Evolutionary conservation across 2,329 filamentous ascomycete species (phyloP).

Genomic region (Pleoardoris graminearum): DNA sequence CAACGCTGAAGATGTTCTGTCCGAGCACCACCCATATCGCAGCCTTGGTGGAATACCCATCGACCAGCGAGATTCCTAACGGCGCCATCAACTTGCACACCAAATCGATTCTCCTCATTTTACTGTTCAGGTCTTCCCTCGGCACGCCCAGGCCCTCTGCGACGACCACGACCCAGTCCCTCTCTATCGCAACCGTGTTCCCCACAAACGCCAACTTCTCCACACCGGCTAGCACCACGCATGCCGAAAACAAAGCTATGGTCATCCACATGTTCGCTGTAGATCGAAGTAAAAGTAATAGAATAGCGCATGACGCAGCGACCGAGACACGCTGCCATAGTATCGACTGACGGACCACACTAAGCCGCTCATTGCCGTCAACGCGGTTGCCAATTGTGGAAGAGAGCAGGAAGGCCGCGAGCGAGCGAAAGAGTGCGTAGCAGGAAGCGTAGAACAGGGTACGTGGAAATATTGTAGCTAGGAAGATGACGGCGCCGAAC

Average conservation of each 20-base stretch:
- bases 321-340: constrained; percentile 43
- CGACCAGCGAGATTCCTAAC: constrained; percentile 55
- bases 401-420: constrained; percentile 62
- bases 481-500: constrained; percentile 55
- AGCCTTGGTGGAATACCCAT: constrained; percentile 51
- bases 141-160: constrained; percentile 42
- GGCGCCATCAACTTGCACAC: constrained; percentile 62
- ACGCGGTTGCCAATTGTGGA: constrained; percentile 62
- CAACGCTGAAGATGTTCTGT: constrained; percentile 55
- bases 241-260: constrained; percentile 35
- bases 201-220: constrained; percentile 69
- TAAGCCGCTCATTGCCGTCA: constrained; percentile 54
- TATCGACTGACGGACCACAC: constrained; percentile 47
- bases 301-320: constrained; percentile 36
- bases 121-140: constrained; percentile 55
- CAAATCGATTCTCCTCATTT: constrained; percentile 64
- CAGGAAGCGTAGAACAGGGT: constrained; percentile 68
- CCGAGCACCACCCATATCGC: constrained; percentile 56
- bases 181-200: constrained; percentile 70
- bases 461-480: constrained; percentile 50
- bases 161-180: constrained; percentile 68
- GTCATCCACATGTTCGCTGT: constrained; percentile 17
- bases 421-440: constrained; percentile 67
- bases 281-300: constrained; percentile 23
- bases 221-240: constrained; percentile 63